Percentiles rank a stretch among this genome's conserved stretches.
Conservation (phyloP, 768 basidiomycete genomes). For the Sarcomyxa edulis region DNA sequence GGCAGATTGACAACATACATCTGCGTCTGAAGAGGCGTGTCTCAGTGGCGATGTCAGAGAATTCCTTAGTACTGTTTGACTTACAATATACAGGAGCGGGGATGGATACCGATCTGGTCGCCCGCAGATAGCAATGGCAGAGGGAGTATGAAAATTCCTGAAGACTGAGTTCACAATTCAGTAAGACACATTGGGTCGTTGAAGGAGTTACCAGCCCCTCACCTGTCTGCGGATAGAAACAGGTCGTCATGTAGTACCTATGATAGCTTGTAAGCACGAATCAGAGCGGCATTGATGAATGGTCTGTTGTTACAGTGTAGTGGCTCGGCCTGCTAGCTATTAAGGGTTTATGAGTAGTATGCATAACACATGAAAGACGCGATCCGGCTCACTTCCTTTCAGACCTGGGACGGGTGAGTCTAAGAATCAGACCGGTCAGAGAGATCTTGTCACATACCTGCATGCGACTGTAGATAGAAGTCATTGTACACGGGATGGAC, state of each 20-base stretch:
- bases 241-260: neutral
- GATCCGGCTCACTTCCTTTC: too few species aligned
- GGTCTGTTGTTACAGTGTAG: constrained; percentile 10
- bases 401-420: too few species aligned
- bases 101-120: constrained; percentile 82
- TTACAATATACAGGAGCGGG: constrained; percentile 83
- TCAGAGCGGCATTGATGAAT: constrained; percentile 30
- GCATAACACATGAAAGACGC: too few species aligned
- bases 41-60: neutral
- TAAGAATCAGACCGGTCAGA: too few species aligned
- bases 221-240: too few species aligned
- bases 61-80: constrained; percentile 15
- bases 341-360: too few species aligned
- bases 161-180: constrained; percentile 41
- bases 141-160: constrained; percentile 69
- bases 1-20: constrained; percentile 12
- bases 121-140: constrained; percentile 76
- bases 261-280: constrained; percentile 54
- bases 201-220: too few species aligned
- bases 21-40: constrained; percentile 14
- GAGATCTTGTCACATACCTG: too few species aligned
- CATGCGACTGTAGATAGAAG: constrained; percentile 76
- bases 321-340: constrained; percentile 57
- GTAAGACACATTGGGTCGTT: too few species aligned
- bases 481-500: constrained; percentile 74